Percentiles rank a stretch among this genome's conserved stretches.
Conservation (phyloP, 768 basidiomycete species). For the Mycena galericulata region DNA sequence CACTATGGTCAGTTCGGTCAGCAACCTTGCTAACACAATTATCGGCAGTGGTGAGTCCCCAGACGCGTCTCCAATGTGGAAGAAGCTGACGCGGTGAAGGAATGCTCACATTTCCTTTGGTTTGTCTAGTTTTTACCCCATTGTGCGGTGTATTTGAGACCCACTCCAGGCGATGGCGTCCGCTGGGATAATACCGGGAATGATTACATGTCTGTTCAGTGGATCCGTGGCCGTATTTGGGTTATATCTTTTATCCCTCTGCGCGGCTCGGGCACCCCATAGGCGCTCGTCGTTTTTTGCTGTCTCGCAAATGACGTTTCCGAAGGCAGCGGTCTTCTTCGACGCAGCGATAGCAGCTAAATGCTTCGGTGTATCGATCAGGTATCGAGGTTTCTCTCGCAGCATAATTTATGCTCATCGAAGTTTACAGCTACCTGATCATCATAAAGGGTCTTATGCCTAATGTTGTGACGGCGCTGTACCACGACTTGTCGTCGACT, state of each 20-base stretch:
- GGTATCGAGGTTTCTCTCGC: conserved; percentile 58
- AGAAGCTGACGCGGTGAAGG: conserved; percentile 54
- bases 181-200: conserved; percentile 89
- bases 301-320: conserved; percentile 88
- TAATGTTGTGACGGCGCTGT: conserved; percentile 86
- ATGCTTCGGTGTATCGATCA: conserved; percentile 96
- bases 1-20: conserved; percentile 73
- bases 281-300: conserved; percentile 87
- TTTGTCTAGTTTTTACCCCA: conserved; percentile 45
- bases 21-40: conserved; percentile 90
- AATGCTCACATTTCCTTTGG: conserved; percentile 91
- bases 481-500: conserved; percentile 79
- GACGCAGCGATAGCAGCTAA: conserved; percentile 96
- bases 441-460: conserved; percentile 96
- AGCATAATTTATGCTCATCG: background rate
- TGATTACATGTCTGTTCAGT: conserved; percentile 88
- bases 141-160: conserved; percentile 14
- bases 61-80: background rate
- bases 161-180: conserved; percentile 86
- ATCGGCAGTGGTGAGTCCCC: conserved; percentile 84
- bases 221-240: conserved; percentile 85
- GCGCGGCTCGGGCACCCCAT: conserved; percentile 81
- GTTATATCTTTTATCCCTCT: conserved; percentile 87
- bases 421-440: conserved; percentile 76
- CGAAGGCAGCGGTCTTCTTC: conserved; percentile 87